Evolutionary conservation across 148 eudicot genomes (phyloP).

Genomic region (Diospyros kaki): DNA sequence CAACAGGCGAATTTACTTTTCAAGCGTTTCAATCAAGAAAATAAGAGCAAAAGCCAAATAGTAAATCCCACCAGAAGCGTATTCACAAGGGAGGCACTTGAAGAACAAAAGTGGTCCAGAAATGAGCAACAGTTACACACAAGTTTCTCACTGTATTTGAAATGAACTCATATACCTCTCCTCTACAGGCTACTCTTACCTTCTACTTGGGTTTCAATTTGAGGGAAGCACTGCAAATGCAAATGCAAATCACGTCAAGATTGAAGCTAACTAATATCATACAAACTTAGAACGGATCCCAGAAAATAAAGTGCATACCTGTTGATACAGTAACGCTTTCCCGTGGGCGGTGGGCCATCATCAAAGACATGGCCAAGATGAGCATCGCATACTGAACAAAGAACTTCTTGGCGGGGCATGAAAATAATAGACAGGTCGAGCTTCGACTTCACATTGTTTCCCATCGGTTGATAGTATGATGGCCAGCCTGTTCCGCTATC

Average conservation of each 20-base stretch:
- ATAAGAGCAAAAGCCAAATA: no score
- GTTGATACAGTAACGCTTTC: conserved; percentile 87
- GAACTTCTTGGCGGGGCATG: conserved; percentile 88
- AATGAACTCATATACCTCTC: no score
- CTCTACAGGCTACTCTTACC: neutral
- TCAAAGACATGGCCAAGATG: conserved; percentile 92
- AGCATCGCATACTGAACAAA: conserved; percentile 78
- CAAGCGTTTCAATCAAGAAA: no score
- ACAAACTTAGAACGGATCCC: neutral
- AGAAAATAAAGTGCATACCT: conserved; percentile 30
- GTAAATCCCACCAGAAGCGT: no score
- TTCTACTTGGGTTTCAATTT: conserved; percentile 55
- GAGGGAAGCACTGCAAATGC: conserved; percentile 54
- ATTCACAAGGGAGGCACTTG: no score
- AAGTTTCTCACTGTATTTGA: no score
- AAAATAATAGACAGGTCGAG: conserved; percentile 76
- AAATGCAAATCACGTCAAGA: neutral
- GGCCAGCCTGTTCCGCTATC: conserved; percentile 99
- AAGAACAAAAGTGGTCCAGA: no score
- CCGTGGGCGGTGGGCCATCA: conserved; percentile 91
- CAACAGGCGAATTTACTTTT: no score
- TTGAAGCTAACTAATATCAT: neutral
- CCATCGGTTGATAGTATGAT: conserved; percentile 69
- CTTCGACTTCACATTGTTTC: conserved; percentile 78
- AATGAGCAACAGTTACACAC: no score